Conservation (phyloP, 345 rosid species). For the Dipteronia sinensis region DNA sequence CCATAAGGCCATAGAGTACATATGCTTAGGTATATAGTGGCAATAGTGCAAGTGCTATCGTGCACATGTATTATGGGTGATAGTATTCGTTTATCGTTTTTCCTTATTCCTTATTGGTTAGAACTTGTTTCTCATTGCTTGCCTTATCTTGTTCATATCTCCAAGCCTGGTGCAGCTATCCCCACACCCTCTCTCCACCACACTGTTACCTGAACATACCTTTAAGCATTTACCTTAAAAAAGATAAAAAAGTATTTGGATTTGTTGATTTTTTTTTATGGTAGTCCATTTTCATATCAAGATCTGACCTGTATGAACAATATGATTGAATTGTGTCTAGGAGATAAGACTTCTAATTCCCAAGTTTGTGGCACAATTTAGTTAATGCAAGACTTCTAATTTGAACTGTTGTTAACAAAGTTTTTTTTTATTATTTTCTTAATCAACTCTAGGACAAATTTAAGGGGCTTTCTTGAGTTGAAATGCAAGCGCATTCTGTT, state of each 20-base stretch:
- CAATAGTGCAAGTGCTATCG: neutral
- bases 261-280: neutral
- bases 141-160: conserved; percentile 11
- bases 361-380: neutral
- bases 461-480: neutral
- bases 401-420: neutral
- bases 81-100: conserved; percentile 5
- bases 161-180: neutral
- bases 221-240: neutral
- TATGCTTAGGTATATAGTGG: conserved; percentile 9
- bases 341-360: neutral
- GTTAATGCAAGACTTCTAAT: neutral
- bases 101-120: conserved; percentile 5
- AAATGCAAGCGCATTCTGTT: neutral
- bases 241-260: neutral
- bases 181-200: neutral
- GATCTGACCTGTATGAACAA: neutral
- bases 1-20: conserved; percentile 2
- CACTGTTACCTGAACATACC: neutral
- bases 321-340: neutral
- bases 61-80: conserved; percentile 4
- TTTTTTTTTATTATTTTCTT: too few relatives aligned
- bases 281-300: neutral
- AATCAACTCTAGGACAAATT: neutral
- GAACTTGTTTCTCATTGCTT: conserved; percentile 19